Evolutionary conservation across 257 asterid genomes (phyloP).

Genomic region (Salvia hispanica): DNA sequence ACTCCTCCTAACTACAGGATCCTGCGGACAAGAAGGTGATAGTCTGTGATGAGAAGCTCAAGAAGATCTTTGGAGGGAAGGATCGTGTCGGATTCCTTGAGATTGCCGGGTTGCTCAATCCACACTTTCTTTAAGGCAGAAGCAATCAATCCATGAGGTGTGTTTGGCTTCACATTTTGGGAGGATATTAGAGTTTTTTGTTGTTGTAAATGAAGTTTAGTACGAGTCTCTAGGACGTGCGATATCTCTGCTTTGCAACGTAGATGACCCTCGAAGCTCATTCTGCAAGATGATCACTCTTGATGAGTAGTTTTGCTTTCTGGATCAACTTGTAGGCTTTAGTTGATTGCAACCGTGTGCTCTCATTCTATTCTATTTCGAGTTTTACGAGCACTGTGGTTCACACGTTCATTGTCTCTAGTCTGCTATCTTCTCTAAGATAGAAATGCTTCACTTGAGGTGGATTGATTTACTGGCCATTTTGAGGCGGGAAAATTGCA

Average conservation of each 20-base stretch:
- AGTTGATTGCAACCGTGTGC: conserved; percentile 23
- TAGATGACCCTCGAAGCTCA: conserved; percentile 17
- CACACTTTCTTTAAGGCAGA: conserved; percentile 68
- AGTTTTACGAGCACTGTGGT: background rate
- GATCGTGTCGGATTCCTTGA: conserved; percentile 91
- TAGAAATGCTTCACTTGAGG: background rate
- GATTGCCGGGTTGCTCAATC: conserved; percentile 83
- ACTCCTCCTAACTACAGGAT: conserved; percentile 49
- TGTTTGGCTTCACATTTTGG: conserved; percentile 23
- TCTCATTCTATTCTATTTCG: conserved; percentile 13
- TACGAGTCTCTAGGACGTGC: conserved; percentile 31
- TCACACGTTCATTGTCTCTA: background rate
- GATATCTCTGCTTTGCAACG: conserved; percentile 23
- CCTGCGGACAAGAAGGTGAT: conserved; percentile 82
- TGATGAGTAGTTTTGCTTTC: conserved; percentile 36
- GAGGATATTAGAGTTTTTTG: conserved; percentile 20
- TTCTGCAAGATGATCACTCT: conserved; percentile 27
- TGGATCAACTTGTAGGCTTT: conserved; percentile 25
- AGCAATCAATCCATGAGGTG: conserved; percentile 11
- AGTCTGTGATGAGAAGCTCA: conserved; percentile 89
- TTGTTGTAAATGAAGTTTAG: conserved; percentile 42
- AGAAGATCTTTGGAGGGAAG: conserved; percentile 64
- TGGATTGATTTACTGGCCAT: background rate
- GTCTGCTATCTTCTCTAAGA: background rate
- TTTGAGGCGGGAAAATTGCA: background rate